Percentiles rank a stretch among this genome's conserved stretches.
These are phyloP conservation scores for Peniophora sp. DNA, from an alignment of 1,284 basidiomycete genomes.

Conservation along the genomic window DNA sequence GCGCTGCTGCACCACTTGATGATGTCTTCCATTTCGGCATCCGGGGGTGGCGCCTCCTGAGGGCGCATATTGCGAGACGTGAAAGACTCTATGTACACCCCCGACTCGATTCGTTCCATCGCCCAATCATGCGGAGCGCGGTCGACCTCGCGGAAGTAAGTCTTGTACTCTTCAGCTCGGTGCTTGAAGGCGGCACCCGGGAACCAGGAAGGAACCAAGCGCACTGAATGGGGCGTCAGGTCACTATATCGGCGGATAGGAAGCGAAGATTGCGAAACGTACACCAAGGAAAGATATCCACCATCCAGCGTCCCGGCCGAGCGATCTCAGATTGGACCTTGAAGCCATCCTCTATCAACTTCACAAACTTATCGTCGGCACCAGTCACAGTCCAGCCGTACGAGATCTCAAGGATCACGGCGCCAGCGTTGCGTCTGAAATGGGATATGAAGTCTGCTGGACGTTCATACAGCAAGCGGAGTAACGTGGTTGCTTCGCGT, in stretches of 20 bases:
- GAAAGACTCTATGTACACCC: constrained; percentile 26
- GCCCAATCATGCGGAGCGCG: constrained; percentile 24
- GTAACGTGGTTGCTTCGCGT: constrained; percentile 28
- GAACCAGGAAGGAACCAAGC: constrained; percentile 32
- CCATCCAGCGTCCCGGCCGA: constrained; percentile 14
- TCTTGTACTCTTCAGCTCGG: constrained; percentile 12
- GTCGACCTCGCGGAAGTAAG: constrained; percentile 15
- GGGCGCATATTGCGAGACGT: constrained; percentile 24
- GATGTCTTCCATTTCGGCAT: constrained; percentile 21
- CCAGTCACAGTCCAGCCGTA: constrained; percentile 28
- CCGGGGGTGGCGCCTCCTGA: constrained; percentile 14
- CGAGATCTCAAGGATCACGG: constrained; percentile 29
- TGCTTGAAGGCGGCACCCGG: constrained; percentile 31
- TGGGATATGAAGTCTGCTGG: constrained; percentile 31
- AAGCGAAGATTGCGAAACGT: constrained; percentile 2
- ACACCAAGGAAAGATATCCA: constrained; percentile 17
- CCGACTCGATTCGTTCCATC: constrained; percentile 21
- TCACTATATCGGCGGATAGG: background rate
- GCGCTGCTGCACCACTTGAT: constrained; percentile 25
- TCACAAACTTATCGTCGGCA: constrained; percentile 27
- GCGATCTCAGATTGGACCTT: constrained; percentile 4
- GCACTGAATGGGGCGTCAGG: constrained; percentile 20
- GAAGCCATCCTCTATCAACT: constrained; percentile 12
- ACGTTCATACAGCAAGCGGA: constrained; percentile 24
- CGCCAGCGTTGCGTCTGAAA: constrained; percentile 28